Percentiles rank a stretch among this genome's conserved stretches.
Evolutionary conservation across 768 basidiomycete genomes (phyloP).

Genomic region (Collybiopsis confluens): DNA sequence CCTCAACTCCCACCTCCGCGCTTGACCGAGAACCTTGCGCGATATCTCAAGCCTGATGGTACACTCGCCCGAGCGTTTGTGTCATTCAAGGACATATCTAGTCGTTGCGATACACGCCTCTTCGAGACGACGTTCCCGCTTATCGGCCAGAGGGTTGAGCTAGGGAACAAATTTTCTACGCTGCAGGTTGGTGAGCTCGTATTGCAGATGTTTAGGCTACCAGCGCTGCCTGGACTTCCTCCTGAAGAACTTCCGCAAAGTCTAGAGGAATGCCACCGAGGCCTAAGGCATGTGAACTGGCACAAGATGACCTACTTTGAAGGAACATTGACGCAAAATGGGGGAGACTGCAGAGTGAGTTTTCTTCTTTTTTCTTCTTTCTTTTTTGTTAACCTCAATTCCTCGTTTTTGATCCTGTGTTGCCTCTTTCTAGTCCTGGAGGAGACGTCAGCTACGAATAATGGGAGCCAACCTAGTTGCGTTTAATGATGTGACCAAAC

Average conservation of each 20-base stretch:
- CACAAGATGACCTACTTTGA: slow-evolving; percentile 94
- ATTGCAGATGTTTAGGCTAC: slow-evolving; percentile 86
- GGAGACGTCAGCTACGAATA: slow-evolving; percentile 77
- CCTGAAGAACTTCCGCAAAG: slow-evolving; percentile 82
- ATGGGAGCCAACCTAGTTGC: slow-evolving; percentile 85
- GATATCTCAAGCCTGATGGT: slow-evolving; percentile 81
- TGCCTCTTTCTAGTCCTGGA: slow-evolving; percentile 56
- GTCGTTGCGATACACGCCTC: slow-evolving; percentile 77
- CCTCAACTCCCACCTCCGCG: slow-evolving; percentile 32
- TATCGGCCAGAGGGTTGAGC: slow-evolving; percentile 68
- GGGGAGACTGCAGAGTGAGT: slow-evolving; percentile 88
- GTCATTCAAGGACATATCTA: slow-evolving; percentile 82
- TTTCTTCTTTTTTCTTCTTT: neutral
- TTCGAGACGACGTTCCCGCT: slow-evolving; percentile 82
- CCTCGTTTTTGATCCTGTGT: neutral
- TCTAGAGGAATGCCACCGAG: slow-evolving; percentile 87
- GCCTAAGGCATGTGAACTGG: slow-evolving; percentile 87
- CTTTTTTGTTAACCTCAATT: neutral
- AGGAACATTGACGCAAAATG: slow-evolving; percentile 87
- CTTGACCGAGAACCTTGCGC: slow-evolving; percentile 71
- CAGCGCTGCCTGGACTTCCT: slow-evolving; percentile 79
- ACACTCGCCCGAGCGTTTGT: slow-evolving; percentile 86
- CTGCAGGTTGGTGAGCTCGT: slow-evolving; percentile 83
- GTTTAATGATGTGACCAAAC: slow-evolving; percentile 91
- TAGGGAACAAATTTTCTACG: slow-evolving; percentile 53